phyloP scores from a whole-genome alignment of 176 grass and related monocot genomes.

The Luzula sylvatica region DNA sequence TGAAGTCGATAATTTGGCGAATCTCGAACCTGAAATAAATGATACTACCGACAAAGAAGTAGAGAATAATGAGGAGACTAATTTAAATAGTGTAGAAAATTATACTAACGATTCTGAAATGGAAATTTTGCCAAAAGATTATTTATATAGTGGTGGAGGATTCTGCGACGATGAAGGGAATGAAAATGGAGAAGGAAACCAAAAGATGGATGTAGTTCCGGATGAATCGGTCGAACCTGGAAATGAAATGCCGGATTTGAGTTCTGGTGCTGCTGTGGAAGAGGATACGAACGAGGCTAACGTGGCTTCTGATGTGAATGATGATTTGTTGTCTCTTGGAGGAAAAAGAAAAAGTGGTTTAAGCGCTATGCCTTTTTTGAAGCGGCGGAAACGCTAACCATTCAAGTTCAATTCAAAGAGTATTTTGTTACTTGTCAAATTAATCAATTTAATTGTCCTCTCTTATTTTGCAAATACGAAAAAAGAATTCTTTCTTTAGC shows the following conservation, averaged over 20 bases:
- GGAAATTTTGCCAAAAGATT: constrained; percentile 24
- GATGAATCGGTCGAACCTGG: constrained; percentile 7
- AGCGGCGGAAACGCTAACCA: constrained; percentile 25
- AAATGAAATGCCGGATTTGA: not conserved
- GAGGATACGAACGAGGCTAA: not conserved
- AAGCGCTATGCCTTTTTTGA: constrained; percentile 36
- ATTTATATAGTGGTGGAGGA: constrained; percentile 56
- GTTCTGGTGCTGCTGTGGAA: not conserved
- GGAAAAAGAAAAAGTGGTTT: constrained; percentile 21
- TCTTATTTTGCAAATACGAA: not conserved
- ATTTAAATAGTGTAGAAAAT: constrained; percentile 12
- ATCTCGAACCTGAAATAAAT: constrained; percentile 14
- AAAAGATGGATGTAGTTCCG: constrained; percentile 12
- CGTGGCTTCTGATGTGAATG: too few species aligned
- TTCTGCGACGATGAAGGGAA: constrained; percentile 45
- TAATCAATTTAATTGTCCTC: too few species aligned
- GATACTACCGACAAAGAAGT: constrained; percentile 12
- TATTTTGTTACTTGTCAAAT: not conserved
- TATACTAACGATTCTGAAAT: not conserved
- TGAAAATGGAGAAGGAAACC: constrained; percentile 20
- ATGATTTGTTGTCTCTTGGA: not conserved
- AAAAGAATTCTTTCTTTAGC: constrained; percentile 5
- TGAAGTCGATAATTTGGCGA: constrained; percentile 30
- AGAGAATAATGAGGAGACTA: constrained; percentile 15
- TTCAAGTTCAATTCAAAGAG: not conserved